Evolutionary conservation across 1,284 basidiomycete genomes (phyloP).

Genomic region (Neonothopanus nambi): DNA sequence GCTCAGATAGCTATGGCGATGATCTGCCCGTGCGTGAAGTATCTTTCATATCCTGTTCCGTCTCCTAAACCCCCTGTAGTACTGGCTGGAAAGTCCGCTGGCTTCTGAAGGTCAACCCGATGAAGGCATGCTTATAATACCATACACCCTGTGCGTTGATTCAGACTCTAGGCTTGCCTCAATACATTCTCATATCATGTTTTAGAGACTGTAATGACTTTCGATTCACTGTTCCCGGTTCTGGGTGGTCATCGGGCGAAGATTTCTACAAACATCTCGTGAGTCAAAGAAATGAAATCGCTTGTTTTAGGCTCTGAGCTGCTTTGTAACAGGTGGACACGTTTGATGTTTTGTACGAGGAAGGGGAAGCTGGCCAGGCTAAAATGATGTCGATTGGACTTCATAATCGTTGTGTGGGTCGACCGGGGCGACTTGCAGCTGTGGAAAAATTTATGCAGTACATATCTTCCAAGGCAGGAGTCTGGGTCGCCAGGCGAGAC

Average conservation of each 20-base stretch:
- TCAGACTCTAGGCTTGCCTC: no score
- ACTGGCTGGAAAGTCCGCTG: no score
- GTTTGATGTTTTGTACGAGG: constrained; percentile 9
- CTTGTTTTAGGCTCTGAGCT: background rate
- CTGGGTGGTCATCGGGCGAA: constrained; percentile 12
- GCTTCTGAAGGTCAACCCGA: no score
- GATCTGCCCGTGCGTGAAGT: no score
- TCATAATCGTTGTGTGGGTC: constrained; percentile 8
- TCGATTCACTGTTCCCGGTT: constrained; percentile 9
- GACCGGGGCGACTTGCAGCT: constrained; percentile 7
- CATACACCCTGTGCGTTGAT: no score
- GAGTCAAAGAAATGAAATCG: background rate
- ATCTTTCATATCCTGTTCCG: no score
- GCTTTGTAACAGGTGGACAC: constrained; percentile 5
- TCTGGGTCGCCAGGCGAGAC: constrained; percentile 8
- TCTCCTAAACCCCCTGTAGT: no score
- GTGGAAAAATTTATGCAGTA: constrained; percentile 12
- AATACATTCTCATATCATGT: no score
- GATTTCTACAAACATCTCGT: constrained; percentile 11
- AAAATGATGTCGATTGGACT: constrained; percentile 10
- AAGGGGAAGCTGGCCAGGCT: constrained; percentile 5
- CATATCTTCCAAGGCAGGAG: constrained; percentile 3
- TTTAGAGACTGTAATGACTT: no score
- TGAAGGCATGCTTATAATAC: no score
- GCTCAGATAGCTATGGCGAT: no score